Evolutionary conservation across 352 stramenopile genomes (phyloP).

Genomic region (Plasmopara halstedii): DNA sequence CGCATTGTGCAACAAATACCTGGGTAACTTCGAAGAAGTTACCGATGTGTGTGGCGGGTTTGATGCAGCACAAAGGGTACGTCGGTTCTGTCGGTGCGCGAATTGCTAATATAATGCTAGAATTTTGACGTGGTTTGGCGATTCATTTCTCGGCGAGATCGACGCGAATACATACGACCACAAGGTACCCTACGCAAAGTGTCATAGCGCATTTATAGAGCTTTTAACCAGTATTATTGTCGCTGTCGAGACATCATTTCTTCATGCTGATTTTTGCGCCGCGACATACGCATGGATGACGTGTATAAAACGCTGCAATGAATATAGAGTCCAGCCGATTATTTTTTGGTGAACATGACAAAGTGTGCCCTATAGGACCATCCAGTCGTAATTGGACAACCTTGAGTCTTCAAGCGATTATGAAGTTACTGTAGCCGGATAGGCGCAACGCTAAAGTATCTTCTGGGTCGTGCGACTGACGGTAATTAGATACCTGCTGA

Average conservation of each 20-base stretch:
- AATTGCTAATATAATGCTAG: constrained; percentile 36
- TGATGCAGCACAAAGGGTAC: constrained; percentile 39
- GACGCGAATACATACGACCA: constrained; percentile 19
- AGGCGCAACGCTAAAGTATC: background rate
- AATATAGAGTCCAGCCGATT: constrained; percentile 5
- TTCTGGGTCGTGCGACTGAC: background rate
- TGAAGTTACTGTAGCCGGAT: background rate
- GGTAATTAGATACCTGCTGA: constrained; percentile 1
- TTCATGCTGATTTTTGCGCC: constrained; percentile 37
- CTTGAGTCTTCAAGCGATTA: no score
- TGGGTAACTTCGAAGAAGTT: constrained; percentile 28
- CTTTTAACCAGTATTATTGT: constrained; percentile 30
- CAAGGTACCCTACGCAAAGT: constrained; percentile 35
- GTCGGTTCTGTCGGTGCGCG: constrained; percentile 61
- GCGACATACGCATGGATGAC: constrained; percentile 21
- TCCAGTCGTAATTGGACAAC: no score
- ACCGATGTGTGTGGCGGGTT: constrained; percentile 45
- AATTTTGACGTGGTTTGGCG: constrained; percentile 58
- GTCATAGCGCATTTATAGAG: constrained; percentile 33
- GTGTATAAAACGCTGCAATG: constrained; percentile 16
- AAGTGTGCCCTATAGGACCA: no score
- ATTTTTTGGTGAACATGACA: background rate
- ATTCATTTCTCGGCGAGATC: constrained; percentile 36
- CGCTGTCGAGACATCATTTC: no score
- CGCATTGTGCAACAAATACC: constrained; percentile 41